Percentiles rank a stretch among this genome's conserved stretches.
These are phyloP conservation scores for Yamadazyma dushanensis DNA, from an alignment of 1,139 yeast species.

Conservation along the genomic window DNA sequence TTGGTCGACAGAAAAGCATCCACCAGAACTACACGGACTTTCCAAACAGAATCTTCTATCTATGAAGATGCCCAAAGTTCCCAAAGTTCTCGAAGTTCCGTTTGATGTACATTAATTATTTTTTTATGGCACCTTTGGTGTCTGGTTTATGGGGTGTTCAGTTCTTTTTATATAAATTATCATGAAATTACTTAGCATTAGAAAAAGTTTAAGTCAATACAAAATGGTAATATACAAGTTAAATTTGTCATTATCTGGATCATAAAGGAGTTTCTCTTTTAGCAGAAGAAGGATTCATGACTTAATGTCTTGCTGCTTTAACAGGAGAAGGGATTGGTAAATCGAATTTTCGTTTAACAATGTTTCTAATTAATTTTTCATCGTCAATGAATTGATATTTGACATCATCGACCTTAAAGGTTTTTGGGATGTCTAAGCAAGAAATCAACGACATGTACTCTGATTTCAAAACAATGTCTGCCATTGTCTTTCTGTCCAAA, in stretches of 20 bases:
- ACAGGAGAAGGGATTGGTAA: constrained; percentile 16
- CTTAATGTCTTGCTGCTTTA: background rate
- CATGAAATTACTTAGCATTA: background rate
- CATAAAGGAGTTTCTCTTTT: too few relatives aligned
- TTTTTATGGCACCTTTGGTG: too few relatives aligned
- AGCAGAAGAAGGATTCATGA: too few relatives aligned
- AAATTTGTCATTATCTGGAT: too few relatives aligned
- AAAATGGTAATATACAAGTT: constrained; percentile 1
- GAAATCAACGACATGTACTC: constrained; percentile 52
- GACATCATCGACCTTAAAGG: constrained; percentile 25
- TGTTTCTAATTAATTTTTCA: constrained; percentile 55
- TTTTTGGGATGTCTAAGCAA: constrained; percentile 35
- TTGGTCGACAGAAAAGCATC: constrained; percentile 7
- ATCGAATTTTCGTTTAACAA: constrained; percentile 50
- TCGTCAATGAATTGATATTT: constrained; percentile 50
- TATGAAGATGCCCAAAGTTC: constrained; percentile 5
- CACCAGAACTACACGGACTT: constrained; percentile 5
- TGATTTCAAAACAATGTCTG: constrained; percentile 51
- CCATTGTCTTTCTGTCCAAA: constrained; percentile 36
- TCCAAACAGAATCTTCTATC: background rate
- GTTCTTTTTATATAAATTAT: background rate
- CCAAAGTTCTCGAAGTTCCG: background rate
- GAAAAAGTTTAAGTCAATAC: constrained; percentile 3
- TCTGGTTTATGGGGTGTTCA: too few relatives aligned
- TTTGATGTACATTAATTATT: background rate